phyloP scores from a whole-genome alignment of 768 basidiomycete genomes.

The Phanerodontia chrysosporium region DNA sequence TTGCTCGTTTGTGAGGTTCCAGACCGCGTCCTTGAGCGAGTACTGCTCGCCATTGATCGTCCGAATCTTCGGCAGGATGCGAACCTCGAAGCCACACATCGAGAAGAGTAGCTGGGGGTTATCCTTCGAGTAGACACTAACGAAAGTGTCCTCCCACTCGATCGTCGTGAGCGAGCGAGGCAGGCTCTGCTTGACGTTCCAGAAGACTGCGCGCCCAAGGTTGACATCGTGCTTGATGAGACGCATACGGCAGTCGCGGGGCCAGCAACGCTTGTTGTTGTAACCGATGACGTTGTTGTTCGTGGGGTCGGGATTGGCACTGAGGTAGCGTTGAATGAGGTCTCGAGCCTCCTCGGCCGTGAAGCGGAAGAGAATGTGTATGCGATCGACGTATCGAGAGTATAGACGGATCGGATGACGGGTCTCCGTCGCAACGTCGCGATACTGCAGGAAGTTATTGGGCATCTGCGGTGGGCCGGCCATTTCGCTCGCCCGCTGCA shows the following conservation, averaged over 20 bases:
- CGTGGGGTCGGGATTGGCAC: conserved; percentile 96
- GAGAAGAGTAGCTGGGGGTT: conserved; percentile 98
- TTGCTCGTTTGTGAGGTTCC: conserved; percentile 96
- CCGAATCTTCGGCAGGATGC: conserved; percentile 93
- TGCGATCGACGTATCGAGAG: conserved; percentile 91
- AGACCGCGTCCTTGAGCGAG: conserved; percentile 92
- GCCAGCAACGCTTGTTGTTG: conserved; percentile 99
- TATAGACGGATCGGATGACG: conserved; percentile 97
- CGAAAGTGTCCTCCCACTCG: conserved; percentile 98
- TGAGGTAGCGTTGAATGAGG: conserved; percentile 95
- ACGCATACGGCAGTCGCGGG: conserved; percentile 97
- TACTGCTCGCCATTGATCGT: conserved; percentile 96
- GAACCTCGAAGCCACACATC: conserved; percentile 98
- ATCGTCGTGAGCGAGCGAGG: conserved; percentile 96
- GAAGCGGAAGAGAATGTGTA: conserved; percentile 97
- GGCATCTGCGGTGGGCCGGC: conserved; percentile 97
- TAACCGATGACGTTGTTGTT: conserved; percentile 99
- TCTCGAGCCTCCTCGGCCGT: conserved; percentile 96
- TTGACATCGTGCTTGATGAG: conserved; percentile 99
- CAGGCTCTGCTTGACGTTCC: conserved; percentile 97
- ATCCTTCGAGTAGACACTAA: conserved; percentile 94
- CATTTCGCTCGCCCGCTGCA: conserved; percentile 99
- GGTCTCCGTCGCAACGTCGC: conserved; percentile 92
- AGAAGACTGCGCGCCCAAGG: conserved; percentile 95
- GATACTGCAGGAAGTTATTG: conserved; percentile 97